Percentiles rank a stretch among this genome's conserved stretches.
Conservation (phyloP, 371 early-diverging fungal species). For the Haplosporangium sp. region DNA sequence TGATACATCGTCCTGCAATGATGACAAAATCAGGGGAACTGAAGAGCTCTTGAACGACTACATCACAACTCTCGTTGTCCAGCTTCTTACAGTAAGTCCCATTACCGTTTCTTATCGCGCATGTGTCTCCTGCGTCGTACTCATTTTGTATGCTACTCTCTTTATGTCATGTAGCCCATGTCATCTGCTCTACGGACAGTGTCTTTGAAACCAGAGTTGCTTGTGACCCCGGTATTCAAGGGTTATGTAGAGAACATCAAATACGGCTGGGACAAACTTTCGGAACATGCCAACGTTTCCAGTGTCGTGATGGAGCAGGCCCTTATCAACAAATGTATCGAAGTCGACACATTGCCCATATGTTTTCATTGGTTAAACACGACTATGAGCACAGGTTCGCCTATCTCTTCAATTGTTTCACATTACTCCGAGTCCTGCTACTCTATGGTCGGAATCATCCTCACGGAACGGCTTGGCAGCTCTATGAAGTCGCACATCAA, state of each 20-base stretch:
- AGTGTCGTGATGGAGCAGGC: slow-evolving; percentile 57
- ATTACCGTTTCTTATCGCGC: background rate
- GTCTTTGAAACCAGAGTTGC: slow-evolving; percentile 50
- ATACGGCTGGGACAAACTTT: slow-evolving; percentile 54
- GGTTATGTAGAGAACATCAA: slow-evolving; percentile 52
- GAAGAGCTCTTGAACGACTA: slow-evolving; percentile 52
- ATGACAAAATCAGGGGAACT: slow-evolving; percentile 28
- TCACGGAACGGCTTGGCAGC: slow-evolving; percentile 34
- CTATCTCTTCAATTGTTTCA: slow-evolving; percentile 42
- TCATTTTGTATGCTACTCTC: background rate
- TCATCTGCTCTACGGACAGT: slow-evolving; percentile 46
- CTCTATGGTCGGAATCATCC: slow-evolving; percentile 52
- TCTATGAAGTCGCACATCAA: slow-evolving; percentile 53
- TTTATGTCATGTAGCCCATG: slow-evolving; percentile 38
- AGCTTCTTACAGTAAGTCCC: slow-evolving; percentile 42
- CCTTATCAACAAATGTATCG: slow-evolving; percentile 68
- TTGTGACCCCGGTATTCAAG: slow-evolving; percentile 39
- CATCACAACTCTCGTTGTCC: slow-evolving; percentile 50
- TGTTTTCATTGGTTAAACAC: slow-evolving; percentile 58
- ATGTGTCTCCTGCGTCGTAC: background rate
- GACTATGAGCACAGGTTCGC: slow-evolving; percentile 55
- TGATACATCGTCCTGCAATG: background rate
- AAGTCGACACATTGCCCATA: slow-evolving; percentile 63
- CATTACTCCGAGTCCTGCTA: slow-evolving; percentile 55
- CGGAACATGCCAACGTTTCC: slow-evolving; percentile 53